Conservation (phyloP, 148 eudicot genomes). For the Amaranthus palmeri region DNA sequence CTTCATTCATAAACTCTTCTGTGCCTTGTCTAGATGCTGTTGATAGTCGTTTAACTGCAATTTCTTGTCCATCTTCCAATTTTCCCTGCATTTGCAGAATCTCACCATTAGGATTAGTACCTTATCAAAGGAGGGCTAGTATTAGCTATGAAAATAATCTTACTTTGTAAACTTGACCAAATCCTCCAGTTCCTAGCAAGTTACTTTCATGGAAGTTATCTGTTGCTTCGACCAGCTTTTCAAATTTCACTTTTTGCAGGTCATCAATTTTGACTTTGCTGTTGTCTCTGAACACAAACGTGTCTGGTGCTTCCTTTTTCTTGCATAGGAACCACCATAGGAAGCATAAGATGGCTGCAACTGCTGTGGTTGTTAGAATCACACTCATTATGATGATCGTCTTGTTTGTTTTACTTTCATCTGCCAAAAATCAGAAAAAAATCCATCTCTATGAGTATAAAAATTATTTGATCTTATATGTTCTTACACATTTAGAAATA, state of each 20-base stretch:
- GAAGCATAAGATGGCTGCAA: background rate
- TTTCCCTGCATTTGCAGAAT: conserved; percentile 21
- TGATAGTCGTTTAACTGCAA: conserved; percentile 48
- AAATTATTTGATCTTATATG: background rate
- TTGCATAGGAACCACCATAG: background rate
- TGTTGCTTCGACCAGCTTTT: conserved; percentile 12
- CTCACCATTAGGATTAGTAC: no score
- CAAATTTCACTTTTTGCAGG: conserved; percentile 7
- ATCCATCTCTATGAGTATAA: background rate
- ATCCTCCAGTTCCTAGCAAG: conserved; percentile 18
- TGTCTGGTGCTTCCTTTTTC: conserved; percentile 4
- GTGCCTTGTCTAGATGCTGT: conserved; percentile 40
- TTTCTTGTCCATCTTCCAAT: conserved; percentile 26
- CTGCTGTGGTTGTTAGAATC: background rate
- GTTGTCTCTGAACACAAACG: background rate
- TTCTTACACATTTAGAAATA: background rate
- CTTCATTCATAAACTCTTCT: conserved; percentile 51
- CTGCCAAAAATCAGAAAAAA: background rate
- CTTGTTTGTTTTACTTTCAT: background rate
- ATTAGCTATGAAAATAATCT: background rate
- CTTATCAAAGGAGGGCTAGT: no score
- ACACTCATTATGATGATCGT: background rate
- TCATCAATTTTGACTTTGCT: conserved; percentile 12
- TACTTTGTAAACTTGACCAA: conserved; percentile 20
- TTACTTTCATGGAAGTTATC: conserved; percentile 12